Conservation (phyloP, 169 alveolate genomes). For the Plasmodium cynomolgi region DNA sequence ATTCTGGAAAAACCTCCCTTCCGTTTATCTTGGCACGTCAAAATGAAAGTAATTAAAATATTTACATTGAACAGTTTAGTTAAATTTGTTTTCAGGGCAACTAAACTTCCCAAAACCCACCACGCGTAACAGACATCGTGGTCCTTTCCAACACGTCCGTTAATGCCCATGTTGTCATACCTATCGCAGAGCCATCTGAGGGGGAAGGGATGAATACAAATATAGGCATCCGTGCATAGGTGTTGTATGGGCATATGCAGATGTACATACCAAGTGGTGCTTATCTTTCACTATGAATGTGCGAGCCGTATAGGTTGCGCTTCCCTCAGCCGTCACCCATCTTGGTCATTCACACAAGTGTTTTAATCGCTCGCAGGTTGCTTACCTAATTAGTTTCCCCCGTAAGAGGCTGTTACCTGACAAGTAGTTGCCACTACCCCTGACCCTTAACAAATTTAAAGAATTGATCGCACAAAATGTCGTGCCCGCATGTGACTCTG, state of each 20-base stretch:
- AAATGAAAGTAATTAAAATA: conserved; percentile 36
- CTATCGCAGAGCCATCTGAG: conserved; percentile 69
- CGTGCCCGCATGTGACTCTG: conserved; percentile 84
- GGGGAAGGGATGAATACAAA: not conserved
- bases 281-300: not conserved
- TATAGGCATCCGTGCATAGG: not conserved
- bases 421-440: not conserved
- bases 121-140: conserved; percentile 84
- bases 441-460: conserved; percentile 6
- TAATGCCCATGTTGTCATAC: conserved; percentile 74
- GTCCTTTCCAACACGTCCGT: conserved; percentile 82
- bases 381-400: conserved; percentile 15
- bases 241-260: not conserved
- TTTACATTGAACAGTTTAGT: conserved; percentile 34
- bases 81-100: conserved; percentile 12
- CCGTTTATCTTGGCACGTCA: conserved; percentile 43
- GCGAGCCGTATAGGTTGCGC: not conserved
- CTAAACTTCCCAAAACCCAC: conserved; percentile 82
- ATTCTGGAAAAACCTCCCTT: conserved; percentile 70
- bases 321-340: not conserved
- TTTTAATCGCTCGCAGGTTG: not conserved
- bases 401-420: not conserved
- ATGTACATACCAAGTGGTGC: not conserved
- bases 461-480: conserved; percentile 79
- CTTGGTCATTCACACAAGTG: not conserved